Evolutionary conservation across 2,329 filamentous ascomycete species (phyloP).

Genomic region (Exophiala spinifera): DNA sequence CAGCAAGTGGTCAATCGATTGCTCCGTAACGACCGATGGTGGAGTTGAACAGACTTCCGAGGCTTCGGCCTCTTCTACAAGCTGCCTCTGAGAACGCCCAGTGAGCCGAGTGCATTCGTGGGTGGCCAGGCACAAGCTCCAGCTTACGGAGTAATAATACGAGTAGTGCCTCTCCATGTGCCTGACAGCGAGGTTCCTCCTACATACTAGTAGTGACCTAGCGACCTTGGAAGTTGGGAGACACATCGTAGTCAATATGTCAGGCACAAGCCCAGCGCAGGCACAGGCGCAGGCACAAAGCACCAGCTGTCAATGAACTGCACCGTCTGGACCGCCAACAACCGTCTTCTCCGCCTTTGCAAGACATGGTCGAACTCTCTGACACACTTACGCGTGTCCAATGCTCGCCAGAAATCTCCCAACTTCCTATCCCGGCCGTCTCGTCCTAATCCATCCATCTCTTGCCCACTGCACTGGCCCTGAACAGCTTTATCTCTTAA

Average conservation of each 20-base stretch:
- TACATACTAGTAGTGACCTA: neutral
- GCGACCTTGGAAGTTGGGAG: no score
- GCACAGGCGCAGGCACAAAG: neutral
- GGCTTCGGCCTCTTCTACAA: neutral
- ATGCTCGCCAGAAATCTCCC: conserved; percentile 11
- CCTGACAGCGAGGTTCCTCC: neutral
- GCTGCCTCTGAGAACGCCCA: neutral
- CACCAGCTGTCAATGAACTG: neutral
- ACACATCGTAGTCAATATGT: no score
- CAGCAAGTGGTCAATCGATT: neutral
- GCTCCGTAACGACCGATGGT: no score
- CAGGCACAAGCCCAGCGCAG: neutral
- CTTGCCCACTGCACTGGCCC: neutral
- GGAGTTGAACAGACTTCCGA: conserved; percentile 1
- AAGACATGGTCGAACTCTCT: neutral
- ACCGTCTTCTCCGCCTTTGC: conserved; percentile 1
- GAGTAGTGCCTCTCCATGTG: neutral
- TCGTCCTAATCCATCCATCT: conserved; percentile 1
- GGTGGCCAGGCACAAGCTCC: neutral
- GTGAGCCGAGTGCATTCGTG: no score
- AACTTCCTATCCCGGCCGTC: conserved; percentile 7
- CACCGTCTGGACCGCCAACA: neutral
- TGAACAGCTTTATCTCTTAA: conserved; percentile 12
- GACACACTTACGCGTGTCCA: neutral
- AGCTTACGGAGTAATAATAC: no score